Evolutionary conservation across 176 grass and related monocot genomes (phyloP).

Genomic region (Oryza officinalis): DNA sequence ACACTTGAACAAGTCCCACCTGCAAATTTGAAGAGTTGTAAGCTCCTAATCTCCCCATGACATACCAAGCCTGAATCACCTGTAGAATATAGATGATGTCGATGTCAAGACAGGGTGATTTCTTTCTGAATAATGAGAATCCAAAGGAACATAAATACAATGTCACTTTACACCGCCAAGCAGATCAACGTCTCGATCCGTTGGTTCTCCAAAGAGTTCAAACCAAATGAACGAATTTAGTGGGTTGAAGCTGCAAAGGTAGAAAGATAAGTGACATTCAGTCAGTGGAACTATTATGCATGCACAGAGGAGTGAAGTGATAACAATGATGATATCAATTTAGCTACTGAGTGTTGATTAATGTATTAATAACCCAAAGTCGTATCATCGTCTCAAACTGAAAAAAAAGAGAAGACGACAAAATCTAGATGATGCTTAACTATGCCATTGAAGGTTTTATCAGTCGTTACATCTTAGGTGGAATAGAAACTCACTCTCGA

Average conservation of each 20-base stretch:
- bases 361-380: background rate
- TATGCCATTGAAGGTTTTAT: background rate
- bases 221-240: slow-evolving; percentile 92
- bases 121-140: slow-evolving; percentile 28
- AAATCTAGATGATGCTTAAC: background rate
- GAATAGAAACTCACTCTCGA: slow-evolving; percentile 64
- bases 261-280: slow-evolving; percentile 13
- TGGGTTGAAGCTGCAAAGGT: slow-evolving; percentile 68
- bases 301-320: background rate
- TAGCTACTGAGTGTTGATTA: background rate
- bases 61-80: slow-evolving; percentile 96
- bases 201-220: slow-evolving; percentile 80
- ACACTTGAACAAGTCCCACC: slow-evolving; percentile 41
- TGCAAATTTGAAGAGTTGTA: slow-evolving; percentile 95
- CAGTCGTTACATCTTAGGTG: background rate
- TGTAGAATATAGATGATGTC: slow-evolving; percentile 16
- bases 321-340: background rate
- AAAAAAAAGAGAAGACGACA: background rate
- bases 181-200: slow-evolving; percentile 81
- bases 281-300: background rate
- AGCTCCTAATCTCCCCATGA: slow-evolving; percentile 90
- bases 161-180: slow-evolving; percentile 80
- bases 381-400: background rate
- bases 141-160: slow-evolving; percentile 21
- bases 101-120: background rate